Conservation (phyloP, 2,329 filamentous ascomycete genomes). For the Dactylonectria estremocensis region DNA sequence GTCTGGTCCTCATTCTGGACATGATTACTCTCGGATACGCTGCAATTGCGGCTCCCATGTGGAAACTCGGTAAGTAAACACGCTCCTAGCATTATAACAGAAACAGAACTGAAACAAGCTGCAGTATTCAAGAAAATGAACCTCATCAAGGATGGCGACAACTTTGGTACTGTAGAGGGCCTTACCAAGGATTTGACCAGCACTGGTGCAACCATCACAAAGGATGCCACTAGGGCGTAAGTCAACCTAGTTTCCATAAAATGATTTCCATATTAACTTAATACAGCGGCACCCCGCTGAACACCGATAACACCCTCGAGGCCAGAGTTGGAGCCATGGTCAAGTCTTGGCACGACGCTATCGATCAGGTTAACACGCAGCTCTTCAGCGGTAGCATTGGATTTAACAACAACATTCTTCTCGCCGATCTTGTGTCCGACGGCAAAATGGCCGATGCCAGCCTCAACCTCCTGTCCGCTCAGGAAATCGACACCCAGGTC, state of each 20-base stretch:
- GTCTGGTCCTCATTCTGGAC: conserved; percentile 3
- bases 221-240: conserved; percentile 11
- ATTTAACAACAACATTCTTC: conserved; percentile 5
- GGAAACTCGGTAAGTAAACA: neutral
- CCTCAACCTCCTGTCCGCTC: conserved; percentile 9
- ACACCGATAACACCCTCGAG: conserved; percentile 11
- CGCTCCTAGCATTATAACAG: no score
- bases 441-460: conserved; percentile 4
- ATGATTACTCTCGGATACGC: conserved; percentile 14
- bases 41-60: conserved; percentile 1
- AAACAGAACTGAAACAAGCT: neutral
- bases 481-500: conserved; percentile 11
- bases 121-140: conserved; percentile 20
- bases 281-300: neutral
- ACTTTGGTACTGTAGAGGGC: conserved; percentile 2
- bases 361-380: conserved; percentile 5
- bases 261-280: no score
- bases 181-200: conserved; percentile 12
- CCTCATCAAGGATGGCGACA: conserved; percentile 17
- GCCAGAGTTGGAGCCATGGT: conserved; percentile 11
- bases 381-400: conserved; percentile 8
- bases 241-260: neutral
- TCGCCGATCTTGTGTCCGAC: neutral
- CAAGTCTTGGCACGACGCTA: neutral
- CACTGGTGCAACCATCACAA: conserved; percentile 6